Evolutionary conservation across 345 rosid genomes (phyloP).

Genomic region (Lepidium didymum): DNA sequence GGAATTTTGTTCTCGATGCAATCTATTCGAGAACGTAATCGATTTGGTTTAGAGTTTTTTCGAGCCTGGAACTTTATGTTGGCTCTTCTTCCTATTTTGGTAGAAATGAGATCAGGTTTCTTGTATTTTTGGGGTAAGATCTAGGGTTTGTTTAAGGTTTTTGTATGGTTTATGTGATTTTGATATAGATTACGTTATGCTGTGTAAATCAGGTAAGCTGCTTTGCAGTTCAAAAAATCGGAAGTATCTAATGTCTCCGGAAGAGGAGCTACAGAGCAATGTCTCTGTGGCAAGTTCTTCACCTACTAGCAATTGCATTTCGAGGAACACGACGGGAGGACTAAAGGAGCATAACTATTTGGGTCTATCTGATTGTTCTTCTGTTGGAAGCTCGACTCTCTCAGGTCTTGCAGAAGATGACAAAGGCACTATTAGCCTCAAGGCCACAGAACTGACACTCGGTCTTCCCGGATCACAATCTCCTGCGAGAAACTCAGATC

Average conservation of each 20-base stretch:
- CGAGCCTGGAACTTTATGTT: background rate
- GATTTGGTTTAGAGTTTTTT: background rate
- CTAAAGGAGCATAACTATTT: constrained; percentile 72
- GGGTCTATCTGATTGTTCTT: constrained; percentile 76
- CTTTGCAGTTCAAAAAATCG: constrained; percentile 7
- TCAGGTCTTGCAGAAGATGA: constrained; percentile 37
- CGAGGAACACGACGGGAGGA: constrained; percentile 9
- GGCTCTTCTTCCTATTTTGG: background rate
- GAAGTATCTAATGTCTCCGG: constrained; percentile 52
- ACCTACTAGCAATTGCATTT: constrained; percentile 19
- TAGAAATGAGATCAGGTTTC: background rate
- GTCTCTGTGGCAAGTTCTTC: constrained; percentile 46
- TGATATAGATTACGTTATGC: background rate
- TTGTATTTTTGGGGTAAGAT: background rate
- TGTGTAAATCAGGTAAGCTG: background rate
- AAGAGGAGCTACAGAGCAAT: constrained; percentile 46
- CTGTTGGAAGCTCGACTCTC: constrained; percentile 65
- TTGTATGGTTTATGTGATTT: background rate
- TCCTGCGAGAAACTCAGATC: constrained; percentile 46
- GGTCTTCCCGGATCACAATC: constrained; percentile 91
- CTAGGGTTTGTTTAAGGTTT: background rate
- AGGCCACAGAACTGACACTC: constrained; percentile 80
- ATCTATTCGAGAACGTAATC: background rate
- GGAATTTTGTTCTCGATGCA: background rate
- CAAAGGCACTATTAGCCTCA: constrained; percentile 55